Percentiles rank a stretch among this genome's conserved stretches.
Evolutionary conservation across 2,329 filamentous ascomycete genomes (phyloP).

Genomic region (Trichophyton rubrum): DNA sequence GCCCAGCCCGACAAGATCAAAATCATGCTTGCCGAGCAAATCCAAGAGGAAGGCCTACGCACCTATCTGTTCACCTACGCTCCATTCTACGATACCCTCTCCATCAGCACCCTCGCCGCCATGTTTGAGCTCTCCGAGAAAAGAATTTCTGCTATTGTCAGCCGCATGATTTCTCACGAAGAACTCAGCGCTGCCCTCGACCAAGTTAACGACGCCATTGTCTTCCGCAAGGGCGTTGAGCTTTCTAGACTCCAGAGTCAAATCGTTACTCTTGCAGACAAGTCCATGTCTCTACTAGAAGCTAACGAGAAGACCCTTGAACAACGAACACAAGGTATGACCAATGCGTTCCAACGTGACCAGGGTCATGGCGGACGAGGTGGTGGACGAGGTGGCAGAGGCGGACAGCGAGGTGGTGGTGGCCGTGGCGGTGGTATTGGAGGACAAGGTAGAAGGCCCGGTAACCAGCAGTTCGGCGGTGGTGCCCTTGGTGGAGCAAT

Average conservation of each 20-base stretch:
- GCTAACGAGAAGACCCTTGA: conserved; percentile 94
- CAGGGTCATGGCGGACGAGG: conserved; percentile 60
- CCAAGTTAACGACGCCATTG: conserved; percentile 92
- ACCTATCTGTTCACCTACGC: conserved; percentile 99
- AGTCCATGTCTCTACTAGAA: conserved; percentile 91
- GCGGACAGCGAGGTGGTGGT: conserved; percentile 32
- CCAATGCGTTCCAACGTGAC: conserved; percentile 90
- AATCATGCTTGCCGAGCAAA: conserved; percentile 91
- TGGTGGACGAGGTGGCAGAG: conserved; percentile 49
- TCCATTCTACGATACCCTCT: conserved; percentile 95
- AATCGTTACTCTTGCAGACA: conserved; percentile 86
- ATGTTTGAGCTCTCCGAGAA: conserved; percentile 92
- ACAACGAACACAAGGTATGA: conserved; percentile 89
- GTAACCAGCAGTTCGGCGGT: conserved; percentile 39
- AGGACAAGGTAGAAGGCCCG: conserved; percentile 33
- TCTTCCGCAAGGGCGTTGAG: conserved; percentile 99
- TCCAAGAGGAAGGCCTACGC: conserved; percentile 93
- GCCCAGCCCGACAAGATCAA: conserved; percentile 88
- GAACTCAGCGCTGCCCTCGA: conserved; percentile 92
- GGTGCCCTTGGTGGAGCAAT: conserved; percentile 41
- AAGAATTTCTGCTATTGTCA: conserved; percentile 90
- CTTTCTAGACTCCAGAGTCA: conserved; percentile 90
- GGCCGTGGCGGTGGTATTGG: conserved; percentile 29
- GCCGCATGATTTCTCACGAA: conserved; percentile 99
- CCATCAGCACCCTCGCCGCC: conserved; percentile 65